A percentile compares a stretch with the other conserved stretches of the same genome.
Conservation (phyloP, 768 basidiomycete species). For the Collybia nuda region DNA sequence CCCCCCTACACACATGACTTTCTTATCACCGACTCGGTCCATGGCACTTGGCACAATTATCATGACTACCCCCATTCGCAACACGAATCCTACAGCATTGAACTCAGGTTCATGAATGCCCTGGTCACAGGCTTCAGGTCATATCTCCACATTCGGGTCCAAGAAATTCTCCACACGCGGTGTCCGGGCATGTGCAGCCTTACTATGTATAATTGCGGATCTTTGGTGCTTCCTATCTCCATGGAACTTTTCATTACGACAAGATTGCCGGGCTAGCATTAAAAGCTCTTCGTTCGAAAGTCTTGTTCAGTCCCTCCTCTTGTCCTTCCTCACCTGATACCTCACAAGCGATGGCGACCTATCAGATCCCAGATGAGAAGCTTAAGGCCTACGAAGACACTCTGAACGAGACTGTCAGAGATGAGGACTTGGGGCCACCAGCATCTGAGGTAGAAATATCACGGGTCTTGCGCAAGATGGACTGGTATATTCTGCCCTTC, state of each 20-base stretch:
- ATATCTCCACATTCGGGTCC: neutral
- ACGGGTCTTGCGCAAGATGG: slow-evolving; percentile 39
- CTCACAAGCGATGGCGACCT: neutral
- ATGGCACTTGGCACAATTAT: no score
- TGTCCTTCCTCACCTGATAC: neutral
- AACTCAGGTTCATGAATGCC: neutral
- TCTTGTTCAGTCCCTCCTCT: neutral
- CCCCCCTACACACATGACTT: no score
- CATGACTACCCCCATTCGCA: no score
- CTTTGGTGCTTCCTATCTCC: slow-evolving; percentile 3
- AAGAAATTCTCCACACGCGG: neutral
- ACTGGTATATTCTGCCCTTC: slow-evolving; percentile 42
- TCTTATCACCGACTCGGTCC: no score
- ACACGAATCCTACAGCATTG: neutral
- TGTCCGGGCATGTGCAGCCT: no score
- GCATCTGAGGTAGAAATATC: slow-evolving; percentile 20
- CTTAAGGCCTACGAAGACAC: slow-evolving; percentile 10
- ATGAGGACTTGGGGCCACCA: neutral
- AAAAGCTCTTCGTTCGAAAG: neutral
- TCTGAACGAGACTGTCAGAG: neutral
- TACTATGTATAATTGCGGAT: neutral
- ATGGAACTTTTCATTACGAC: neutral
- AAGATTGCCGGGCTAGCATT: neutral
- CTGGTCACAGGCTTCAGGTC: neutral
- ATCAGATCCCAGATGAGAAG: slow-evolving; percentile 1